Percentiles rank a stretch among this genome's conserved stretches.
These are phyloP conservation scores for Cyberlindnera saturnus DNA, from an alignment of 805 yeast genomes.

Conservation along the genomic window DNA sequence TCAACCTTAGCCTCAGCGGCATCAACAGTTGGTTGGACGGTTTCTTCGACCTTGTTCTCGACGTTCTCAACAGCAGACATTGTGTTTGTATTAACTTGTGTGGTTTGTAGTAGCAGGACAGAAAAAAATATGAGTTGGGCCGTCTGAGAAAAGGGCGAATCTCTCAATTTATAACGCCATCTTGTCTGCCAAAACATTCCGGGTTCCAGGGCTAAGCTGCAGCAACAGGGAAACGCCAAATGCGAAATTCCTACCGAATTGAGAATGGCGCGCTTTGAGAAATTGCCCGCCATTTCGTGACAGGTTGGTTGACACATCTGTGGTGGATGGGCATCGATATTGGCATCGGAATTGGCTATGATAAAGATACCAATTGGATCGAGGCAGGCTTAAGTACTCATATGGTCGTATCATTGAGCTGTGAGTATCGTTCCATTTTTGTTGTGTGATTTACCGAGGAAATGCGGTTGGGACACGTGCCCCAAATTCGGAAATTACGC, in stretches of 20 bases:
- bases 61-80: constrained; percentile 18
- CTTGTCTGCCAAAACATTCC: constrained; percentile 1
- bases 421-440: no score
- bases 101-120: not conserved
- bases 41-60: constrained; percentile 17
- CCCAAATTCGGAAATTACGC: no score
- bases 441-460: no score
- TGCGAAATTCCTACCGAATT: not conserved
- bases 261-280: no score
- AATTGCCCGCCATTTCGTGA: no score
- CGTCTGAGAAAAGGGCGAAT: constrained; percentile 2
- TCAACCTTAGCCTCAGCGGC: constrained; percentile 13
- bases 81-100: constrained; percentile 1
- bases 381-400: no score
- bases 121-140: not conserved
- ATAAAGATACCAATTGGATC: no score
- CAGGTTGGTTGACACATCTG: no score
- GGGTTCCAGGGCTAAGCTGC: not conserved
- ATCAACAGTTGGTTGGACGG: constrained; percentile 12
- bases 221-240: not conserved
- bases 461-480: no score
- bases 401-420: no score
- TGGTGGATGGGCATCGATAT: no score
- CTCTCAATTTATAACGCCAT: constrained; percentile 3
- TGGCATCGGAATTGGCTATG: no score